Conservation (phyloP, 2,329 filamentous ascomycete species). For the Paracorniculantispora psalliotae region DNA sequence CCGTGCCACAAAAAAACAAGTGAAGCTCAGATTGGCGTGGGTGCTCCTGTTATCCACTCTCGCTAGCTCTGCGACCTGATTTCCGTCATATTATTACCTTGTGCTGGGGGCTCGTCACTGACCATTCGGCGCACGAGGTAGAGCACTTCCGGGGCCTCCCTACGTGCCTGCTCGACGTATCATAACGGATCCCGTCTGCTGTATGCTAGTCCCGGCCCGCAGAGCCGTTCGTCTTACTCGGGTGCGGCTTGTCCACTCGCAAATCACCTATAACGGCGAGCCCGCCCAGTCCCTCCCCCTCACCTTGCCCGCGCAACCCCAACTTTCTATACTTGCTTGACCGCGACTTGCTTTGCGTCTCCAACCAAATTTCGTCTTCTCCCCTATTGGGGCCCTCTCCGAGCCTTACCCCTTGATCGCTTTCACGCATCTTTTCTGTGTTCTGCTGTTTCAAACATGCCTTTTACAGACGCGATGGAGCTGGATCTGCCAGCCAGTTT, state of each 20-base stretch:
- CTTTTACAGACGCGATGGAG: background rate
- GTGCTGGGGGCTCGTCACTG: background rate
- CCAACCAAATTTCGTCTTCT: background rate
- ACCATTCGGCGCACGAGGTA: background rate
- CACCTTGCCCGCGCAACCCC: background rate
- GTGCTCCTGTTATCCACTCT: background rate
- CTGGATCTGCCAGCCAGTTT: background rate
- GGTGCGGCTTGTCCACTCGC: background rate
- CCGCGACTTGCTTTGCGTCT: background rate
- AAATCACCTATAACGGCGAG: background rate
- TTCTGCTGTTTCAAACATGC: background rate
- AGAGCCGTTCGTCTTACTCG: conserved; percentile 1
- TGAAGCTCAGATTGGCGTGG: background rate
- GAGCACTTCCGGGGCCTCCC: background rate
- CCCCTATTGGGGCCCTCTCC: background rate
- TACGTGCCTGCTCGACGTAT: conserved; percentile 1
- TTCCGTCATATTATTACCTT: background rate
- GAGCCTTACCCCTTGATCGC: background rate
- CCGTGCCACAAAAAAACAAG: background rate
- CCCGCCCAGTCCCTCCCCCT: background rate
- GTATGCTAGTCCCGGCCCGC: background rate
- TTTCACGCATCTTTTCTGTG: background rate
- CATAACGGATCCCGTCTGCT: background rate
- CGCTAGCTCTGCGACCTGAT: background rate
- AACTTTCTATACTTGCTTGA: background rate